Percentiles rank a stretch among this genome's conserved stretches.
Conservation (phyloP, 306 rosid genomes). For the Myrica gale region DNA sequence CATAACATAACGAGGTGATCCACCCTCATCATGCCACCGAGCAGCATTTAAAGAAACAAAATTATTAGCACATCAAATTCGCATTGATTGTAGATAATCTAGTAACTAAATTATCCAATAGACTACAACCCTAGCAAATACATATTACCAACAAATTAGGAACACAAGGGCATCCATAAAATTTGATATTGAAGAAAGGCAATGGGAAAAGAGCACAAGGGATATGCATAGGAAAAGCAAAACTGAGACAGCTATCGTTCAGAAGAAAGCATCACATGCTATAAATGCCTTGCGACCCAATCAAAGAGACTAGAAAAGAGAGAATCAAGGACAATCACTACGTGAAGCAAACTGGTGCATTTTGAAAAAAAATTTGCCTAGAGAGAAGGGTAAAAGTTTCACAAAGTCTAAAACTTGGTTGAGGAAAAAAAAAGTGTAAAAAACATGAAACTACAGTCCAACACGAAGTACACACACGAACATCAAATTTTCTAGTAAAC, state of each 20-base stretch:
- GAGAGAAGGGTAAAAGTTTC: conserved; percentile 21
- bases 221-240: conserved; percentile 30
- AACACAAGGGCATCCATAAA: conserved; percentile 16
- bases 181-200: conserved; percentile 24
- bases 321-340: conserved; percentile 49
- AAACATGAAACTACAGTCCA: conserved; percentile 8
- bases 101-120: conserved; percentile 1
- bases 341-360: conserved; percentile 52
- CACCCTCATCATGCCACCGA: neutral
- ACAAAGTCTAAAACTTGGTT: neutral
- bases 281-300: conserved; percentile 32
- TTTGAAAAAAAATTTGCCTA: conserved; percentile 36
- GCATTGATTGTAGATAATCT: neutral
- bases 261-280: conserved; percentile 80
- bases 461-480: neutral
- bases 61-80: neutral
- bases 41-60: neutral
- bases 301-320: conserved; percentile 29
- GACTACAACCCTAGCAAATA: conserved; percentile 17
- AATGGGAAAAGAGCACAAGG: conserved; percentile 31
- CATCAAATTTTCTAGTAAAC: conserved; percentile 16
- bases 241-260: conserved; percentile 41
- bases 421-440: neutral
- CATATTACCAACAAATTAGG: conserved; percentile 16
- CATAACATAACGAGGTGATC: neutral